Base-by-base conservation (phyloP, 2,329 filamentous ascomycete genomes). In the Pseudopyricularia cyperi region DNA sequence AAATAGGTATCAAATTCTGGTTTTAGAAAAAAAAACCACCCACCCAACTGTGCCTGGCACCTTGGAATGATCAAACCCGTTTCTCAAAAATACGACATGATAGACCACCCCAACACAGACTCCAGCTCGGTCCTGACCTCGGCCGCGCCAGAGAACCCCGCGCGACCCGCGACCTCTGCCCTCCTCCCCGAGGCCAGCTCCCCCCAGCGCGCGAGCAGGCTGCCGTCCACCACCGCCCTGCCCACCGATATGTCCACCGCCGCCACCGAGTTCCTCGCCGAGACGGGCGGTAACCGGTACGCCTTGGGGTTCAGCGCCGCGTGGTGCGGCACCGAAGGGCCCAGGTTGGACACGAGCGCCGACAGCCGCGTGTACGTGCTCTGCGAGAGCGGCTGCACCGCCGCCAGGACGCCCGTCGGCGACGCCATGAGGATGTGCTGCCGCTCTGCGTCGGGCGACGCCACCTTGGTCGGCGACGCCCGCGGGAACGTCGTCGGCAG, bases 271-370 rank as follows among this genome's bases (percentile, higher is more conserved):
- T 63, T 61, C 4, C 64, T 66, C 64, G 63, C 74, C 64, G 64
- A 74, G 57, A 67, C 65, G 9, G 58, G 75, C 64, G 60, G 79
- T 48, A 72, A 72, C 14, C 93, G 77, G 68, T 91, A 87, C 0
- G 83, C 87, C 52, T 86, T 82, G 2, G 89, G 85, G 66, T 97
- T 97, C 49, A 96, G 73, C 0, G 87, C 89, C 7, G 83, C 87
- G 4, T 85, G 71, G 56, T 89, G 83, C 44, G 87, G 82, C 7
- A 96, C 76, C 0, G 83, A 82, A 33, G 82, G 87, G 8, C 83
- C 75, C 1, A 98, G 74, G 63, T 94, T 89, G 4, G 83, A 86
- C 47, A 90, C 80, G 4, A 98, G 73, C 2, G 87, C 88, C 4
- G 83, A 83, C 3, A 98, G 76, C 0, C 90, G 84, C 1, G 93